Evolutionary conservation across 768 basidiomycete genomes (phyloP), one percentile per base, ranked within the genome.

Genomic region (Cystofilobasidium bisporidii): DNA sequence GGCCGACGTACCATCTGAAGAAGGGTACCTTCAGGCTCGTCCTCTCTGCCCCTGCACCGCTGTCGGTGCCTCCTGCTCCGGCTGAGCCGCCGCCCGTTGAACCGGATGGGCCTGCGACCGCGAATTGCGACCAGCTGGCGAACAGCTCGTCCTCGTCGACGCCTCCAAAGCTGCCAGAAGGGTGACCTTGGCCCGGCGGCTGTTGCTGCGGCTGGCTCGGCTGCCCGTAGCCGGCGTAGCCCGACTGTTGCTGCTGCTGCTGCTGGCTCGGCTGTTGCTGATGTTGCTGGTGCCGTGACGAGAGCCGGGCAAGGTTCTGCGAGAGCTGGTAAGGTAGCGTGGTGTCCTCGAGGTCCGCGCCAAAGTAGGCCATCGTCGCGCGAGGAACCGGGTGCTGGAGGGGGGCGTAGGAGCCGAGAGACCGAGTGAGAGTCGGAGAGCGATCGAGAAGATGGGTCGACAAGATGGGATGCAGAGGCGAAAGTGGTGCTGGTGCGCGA

Each of bases 21-120:
- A 66, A 66, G n/a, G 65, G 65, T 24, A 66, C 65, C 59, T 26
- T 55, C 63, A 64, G 40, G 17, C 63, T 64, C 15, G 53, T 40
- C 40, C 63, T 56, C 28, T 14, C 22, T 5, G 18, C 14, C 3
- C 32, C 11, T 22, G 48, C 26, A 36, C 15, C 11, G 20, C 47
- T 41, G 28, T 55, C 62, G 18, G 15, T 20, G 20, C 45, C 20
- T 11, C 22, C 48, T 53, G 22, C 50, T 62, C 18, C 6, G 12
- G 2, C 24, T 40, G 33, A 33, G 33, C n/a, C 61, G 20, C 28
- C 18, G 33, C 36, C 48, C 1, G 33, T 30, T 36, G 38, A 11
- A 12, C 63, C 32, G 15, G 36, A n/a, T 3, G 20, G 17, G 6
- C 63, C 22, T 6, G 12, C 36, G 10, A 32, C 48, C 1, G 20